Evolutionary conservation across 2,329 filamentous ascomycete species (phyloP), one percentile per base, ranked within the genome.

Genomic region (Malbranchea zuffiana): DNA sequence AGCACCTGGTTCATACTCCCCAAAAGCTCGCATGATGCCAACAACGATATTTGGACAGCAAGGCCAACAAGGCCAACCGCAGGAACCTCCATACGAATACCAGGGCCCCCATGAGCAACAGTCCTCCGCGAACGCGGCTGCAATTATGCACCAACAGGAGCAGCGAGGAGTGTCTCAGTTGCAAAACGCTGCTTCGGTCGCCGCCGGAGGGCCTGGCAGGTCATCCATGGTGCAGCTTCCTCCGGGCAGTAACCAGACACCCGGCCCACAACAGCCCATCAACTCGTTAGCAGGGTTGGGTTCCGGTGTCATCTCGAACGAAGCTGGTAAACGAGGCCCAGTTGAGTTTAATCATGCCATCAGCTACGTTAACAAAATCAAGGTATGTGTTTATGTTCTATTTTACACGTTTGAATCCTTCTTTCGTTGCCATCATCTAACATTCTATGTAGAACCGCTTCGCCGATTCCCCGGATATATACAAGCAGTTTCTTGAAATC

Each of bases 261-360:
- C 60, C 12, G 53, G 55, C 19, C 59, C 70, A 30, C 63, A 63
- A 13, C 59, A 75, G 40, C 66, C 67, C 27, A 71, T 75, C 43
- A 72, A 72, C 44, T 71, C 65, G 20, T 56, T 80, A 40, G 83
- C 80, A 50, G 76, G 75, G 29, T 68, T 69, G 43, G 71, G 69
- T 15, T 24, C 37, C 16, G 74, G 61, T 61, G 79, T 62, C 63
- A 72, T 59, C 63, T 72, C 61, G 63, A 61, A 60, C 35, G 69
- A 67, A 35, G 50, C 83, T 56, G 87, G 92, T 59, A 92, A 90
- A 55, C 77, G 87, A 39, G 88, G 87, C 0, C 90, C 90, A 1
- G 90, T 98, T 12, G 90, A 98, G 55, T 98, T 98, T 61, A 98
- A 98, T 56, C 90, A 98, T 62, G 90, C 90, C 0, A 98, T 98